Evolutionary conservation across 2,329 filamentous ascomycete species (phyloP), one percentile per base, ranked within the genome.

Genomic region (Stagonosporopsis vannaccii): DNA sequence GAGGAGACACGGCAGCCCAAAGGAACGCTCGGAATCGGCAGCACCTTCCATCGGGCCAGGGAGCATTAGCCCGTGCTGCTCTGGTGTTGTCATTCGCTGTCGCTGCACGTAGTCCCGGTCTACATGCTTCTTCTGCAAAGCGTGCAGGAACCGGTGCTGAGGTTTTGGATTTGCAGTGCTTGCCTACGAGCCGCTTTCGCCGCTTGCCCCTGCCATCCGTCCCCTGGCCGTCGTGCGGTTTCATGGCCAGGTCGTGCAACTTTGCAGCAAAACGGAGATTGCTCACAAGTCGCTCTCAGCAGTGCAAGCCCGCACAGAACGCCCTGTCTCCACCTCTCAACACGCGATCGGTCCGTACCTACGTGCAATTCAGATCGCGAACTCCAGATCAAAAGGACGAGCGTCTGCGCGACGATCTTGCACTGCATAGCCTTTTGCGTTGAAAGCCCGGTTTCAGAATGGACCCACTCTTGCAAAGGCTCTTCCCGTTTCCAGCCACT

Each of bases 61-160:
- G 2, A 36, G 13, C 30, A 13, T 15, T 48, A 51, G 32, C 17
- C 44, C 39, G 15, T 23, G 19, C 55, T 44, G 54, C 22, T 44
- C 37, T 26, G 39, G 23, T 13, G 4, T 22, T 32, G 22, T 35
- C 41, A 53, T 58, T 58, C 43, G 55, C 44, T 52, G 49, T 11
- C 25, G 40, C 20, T 51, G 33, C 36, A 43, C 23, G 25, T 48
- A 56, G 47, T 33, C 49, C 49, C 49, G 55, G 49, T 26, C 17
- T 15, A 52, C 32, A 42, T 52, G 39, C 55, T 58, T 22, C 49
- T 52, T 58, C 49, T 51, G 54, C 54, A 44, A 19, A 45, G 37
- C 53, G 23, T 52, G 43, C 49, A 53, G 44, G 39, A 43, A 44
- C 55, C 55, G 44, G 43, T 33, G 49, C 40, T 45, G 39, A 39